Evolutionary conservation across 306 rosid species (phyloP).

Genomic region (Gynostemma pentaphyllum): DNA sequence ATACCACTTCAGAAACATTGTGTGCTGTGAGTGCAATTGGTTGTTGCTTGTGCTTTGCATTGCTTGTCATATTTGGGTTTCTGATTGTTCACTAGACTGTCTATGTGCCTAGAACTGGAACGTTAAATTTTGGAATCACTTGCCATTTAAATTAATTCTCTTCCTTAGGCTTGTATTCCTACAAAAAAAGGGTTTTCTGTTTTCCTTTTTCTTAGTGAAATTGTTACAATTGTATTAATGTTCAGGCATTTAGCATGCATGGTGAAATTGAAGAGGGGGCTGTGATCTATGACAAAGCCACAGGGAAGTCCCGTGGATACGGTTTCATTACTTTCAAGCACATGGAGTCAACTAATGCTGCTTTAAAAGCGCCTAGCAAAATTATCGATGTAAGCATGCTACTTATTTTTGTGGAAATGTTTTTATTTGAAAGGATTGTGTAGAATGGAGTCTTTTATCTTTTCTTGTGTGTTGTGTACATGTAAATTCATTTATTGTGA

Average conservation of each 20-base stretch:
- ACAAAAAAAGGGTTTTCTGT: neutral
- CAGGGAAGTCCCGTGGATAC: conserved; percentile 65
- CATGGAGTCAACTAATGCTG: conserved; percentile 61
- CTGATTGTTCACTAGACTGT: conserved; percentile 9
- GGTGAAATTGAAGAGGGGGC: conserved; percentile 86
- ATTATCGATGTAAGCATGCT: conserved; percentile 54
- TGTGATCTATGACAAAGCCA: conserved; percentile 51
- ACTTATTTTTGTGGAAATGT: neutral
- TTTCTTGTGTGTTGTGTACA: too few relatives aligned
- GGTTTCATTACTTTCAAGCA: conserved; percentile 72
- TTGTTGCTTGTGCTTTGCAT: conserved; percentile 43
- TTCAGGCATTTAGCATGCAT: conserved; percentile 56
- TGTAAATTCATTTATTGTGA: too few relatives aligned
- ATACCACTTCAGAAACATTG: conserved; percentile 68
- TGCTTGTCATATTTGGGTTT: conserved; percentile 47
- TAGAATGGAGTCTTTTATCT: too few relatives aligned
- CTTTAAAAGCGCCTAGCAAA: conserved; percentile 67
- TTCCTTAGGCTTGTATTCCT: neutral
- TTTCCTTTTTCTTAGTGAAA: neutral
- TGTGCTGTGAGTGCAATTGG: conserved; percentile 67
- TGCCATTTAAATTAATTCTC: neutral
- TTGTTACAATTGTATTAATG: neutral
- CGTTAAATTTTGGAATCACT: neutral
- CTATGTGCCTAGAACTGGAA: neutral
- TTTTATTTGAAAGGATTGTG: neutral